Evolutionary conservation across 2,329 filamentous ascomycete genomes (phyloP), one percentile per base, ranked within the genome.

Genomic region (Sporothrix protearum): DNA sequence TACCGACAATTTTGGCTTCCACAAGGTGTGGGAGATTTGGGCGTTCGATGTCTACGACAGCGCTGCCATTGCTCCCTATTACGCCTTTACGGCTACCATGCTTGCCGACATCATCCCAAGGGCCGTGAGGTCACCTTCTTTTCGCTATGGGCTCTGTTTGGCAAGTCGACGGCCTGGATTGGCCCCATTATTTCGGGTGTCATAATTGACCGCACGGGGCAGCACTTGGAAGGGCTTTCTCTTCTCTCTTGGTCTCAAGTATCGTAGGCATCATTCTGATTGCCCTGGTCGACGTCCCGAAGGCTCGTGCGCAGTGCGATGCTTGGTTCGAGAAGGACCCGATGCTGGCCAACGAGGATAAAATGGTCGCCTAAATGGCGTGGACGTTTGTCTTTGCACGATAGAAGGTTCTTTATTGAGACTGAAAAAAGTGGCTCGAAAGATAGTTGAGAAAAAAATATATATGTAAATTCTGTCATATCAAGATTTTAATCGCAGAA

Each of bases 21-120:
- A 61, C 57, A 61, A 61, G 57, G 33, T 61, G 30, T 61, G 57
- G 57, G 57, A 61, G 57, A 25, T 61, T 19, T 61, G 57, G 57
- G 57, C 57, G 19, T 61, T 22, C 30, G 42, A 42, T 19, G 57
- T 61, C 16, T 61, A 61, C 33, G 57, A 61, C 57, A 42, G 57
- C 10, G 57, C 57, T 9, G 57, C 57, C 19, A 42, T 61, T 39
- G 57, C 57, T 25, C 57, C 57, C 33, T 61, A 42, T 22, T 61
- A 61, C 33, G 57, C 57, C 12, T 61, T 61, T 25, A 25, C 57
- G 1, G 57, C 57, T 7, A 61, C 57, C 19, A 61, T 61, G 57
- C 57, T 61, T 3, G 57, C 57, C 8, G 57, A 61, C 19, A 39
- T 61, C n/a, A 61, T 61, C 57, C 57, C 33, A 61, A 61, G 57